Percentiles rank a stretch among this genome's conserved stretches.
phyloP scores from a whole-genome alignment of 208 protist genomes.

The Trypanosoma caninum region DNA sequence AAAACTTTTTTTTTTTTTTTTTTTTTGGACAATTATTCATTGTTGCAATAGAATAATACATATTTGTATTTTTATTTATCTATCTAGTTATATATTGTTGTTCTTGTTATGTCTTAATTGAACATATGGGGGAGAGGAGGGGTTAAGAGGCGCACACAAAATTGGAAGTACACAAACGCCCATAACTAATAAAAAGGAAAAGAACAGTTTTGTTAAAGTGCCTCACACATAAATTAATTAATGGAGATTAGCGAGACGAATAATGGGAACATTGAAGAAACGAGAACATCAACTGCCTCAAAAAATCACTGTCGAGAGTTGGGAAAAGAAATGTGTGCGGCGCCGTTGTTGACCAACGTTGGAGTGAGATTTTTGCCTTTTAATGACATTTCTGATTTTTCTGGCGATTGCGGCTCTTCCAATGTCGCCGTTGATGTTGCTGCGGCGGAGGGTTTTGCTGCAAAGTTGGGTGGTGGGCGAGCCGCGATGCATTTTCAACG shows the following conservation, averaged over 20 bases:
- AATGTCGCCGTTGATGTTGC: neutral
- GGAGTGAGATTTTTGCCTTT: constrained; percentile 17
- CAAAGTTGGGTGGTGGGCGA: neutral
- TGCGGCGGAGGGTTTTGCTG: neutral
- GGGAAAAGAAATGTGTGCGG: neutral
- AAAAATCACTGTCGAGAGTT: neutral
- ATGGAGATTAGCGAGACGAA: neutral
- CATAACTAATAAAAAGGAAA: no score
- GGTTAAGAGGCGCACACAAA: neutral
- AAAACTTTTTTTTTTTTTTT: neutral
- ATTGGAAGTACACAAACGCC: no score
- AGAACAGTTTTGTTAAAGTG: no score
- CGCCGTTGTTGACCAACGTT: neutral
- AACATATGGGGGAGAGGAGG: neutral
- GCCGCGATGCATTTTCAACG: neutral
- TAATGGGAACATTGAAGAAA: neutral
- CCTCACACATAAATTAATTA: neutral
- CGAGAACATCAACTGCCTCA: neutral
- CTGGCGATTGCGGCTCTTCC: neutral
- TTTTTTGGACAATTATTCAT: neutral
- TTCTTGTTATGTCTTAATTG: neutral
- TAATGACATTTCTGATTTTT: constrained; percentile 13
- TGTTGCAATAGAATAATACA: neutral
- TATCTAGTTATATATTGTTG: neutral
- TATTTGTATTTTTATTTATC: neutral